A percentile compares a stretch with the other conserved stretches of the same genome.
These are phyloP conservation scores for Lathyrus sativus DNA, from an alignment of 306 rosid species.

Conservation along the genomic window DNA sequence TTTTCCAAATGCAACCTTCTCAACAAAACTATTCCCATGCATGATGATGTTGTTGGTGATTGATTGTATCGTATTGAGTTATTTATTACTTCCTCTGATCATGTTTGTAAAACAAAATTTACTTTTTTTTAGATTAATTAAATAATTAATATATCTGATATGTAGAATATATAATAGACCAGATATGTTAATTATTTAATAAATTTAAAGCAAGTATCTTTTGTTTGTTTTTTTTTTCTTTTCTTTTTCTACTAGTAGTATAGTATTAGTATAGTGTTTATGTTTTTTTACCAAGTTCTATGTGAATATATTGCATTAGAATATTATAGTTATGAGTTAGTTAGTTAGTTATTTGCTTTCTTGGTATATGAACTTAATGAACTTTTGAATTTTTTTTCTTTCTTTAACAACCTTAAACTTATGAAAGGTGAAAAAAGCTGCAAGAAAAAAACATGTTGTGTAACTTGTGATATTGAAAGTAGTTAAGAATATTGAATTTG, in stretches of 20 bases:
- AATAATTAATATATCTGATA: no score
- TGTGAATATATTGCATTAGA: constrained; percentile 66
- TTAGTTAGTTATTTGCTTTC: constrained; percentile 37
- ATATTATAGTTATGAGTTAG: constrained; percentile 18
- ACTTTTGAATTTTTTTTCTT: constrained; percentile 27
- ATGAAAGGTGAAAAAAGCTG: constrained; percentile 34
- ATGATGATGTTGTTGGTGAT: constrained; percentile 29
- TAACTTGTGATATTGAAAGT: constrained; percentile 29
- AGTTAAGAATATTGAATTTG: constrained; percentile 31
- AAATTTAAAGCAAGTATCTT: no score
- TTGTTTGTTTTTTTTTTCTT: no score
- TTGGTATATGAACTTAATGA: constrained; percentile 36
- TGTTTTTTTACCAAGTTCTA: constrained; percentile 41
- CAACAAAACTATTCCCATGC: constrained; percentile 55
- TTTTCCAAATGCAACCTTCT: constrained; percentile 66
- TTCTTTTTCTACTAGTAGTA: no score
- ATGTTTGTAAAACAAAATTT: no score
- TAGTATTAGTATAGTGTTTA: constrained; percentile 5
- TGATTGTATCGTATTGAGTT: constrained; percentile 14
- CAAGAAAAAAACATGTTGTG: constrained; percentile 15
- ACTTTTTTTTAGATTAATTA: no score
- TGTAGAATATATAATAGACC: no score
- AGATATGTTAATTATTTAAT: no score
- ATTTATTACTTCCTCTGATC: neutral
- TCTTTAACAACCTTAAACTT: constrained; percentile 34